Evolutionary conservation across 2,329 filamentous ascomycete species (phyloP).

Genomic region (Fusarium sp.): DNA sequence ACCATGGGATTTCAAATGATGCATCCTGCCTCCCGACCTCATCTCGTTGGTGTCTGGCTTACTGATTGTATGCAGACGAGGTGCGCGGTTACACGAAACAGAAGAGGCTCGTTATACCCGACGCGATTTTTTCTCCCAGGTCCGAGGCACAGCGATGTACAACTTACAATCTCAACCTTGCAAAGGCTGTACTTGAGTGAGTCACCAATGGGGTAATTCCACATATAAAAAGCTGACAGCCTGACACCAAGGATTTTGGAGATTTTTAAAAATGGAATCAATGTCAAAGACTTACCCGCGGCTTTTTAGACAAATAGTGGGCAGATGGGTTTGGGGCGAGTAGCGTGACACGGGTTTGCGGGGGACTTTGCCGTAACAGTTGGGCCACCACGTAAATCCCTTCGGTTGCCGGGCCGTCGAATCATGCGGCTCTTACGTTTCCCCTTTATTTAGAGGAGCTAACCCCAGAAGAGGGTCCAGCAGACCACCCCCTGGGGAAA

Average conservation of each 20-base stretch:
- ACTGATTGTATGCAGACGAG: background rate
- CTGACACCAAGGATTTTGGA: background rate
- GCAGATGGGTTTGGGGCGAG: background rate
- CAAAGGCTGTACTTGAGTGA: conserved; percentile 22
- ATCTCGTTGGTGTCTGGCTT: background rate
- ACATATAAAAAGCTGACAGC: background rate
- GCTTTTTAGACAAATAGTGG: conserved; percentile 44
- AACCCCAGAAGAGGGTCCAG: background rate
- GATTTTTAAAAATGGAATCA: background rate
- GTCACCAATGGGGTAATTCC: conserved; percentile 5
- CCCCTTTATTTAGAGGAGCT: background rate
- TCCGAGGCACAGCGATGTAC: background rate
- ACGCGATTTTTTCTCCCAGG: background rate
- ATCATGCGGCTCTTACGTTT: background rate
- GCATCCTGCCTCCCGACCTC: background rate
- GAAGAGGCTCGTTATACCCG: background rate
- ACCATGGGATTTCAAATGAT: background rate
- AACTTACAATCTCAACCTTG: background rate
- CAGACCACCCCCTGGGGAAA: background rate
- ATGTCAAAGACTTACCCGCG: conserved; percentile 1
- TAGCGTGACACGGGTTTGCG: background rate
- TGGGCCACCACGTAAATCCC: background rate
- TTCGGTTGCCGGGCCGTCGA: conserved; percentile 15
- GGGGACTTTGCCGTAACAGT: background rate
- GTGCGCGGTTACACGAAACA: no score